A percentile compares a stretch with the other conserved stretches of the same genome.
Conservation (phyloP, 257 asterid genomes). For the Linaria vulgaris region DNA sequence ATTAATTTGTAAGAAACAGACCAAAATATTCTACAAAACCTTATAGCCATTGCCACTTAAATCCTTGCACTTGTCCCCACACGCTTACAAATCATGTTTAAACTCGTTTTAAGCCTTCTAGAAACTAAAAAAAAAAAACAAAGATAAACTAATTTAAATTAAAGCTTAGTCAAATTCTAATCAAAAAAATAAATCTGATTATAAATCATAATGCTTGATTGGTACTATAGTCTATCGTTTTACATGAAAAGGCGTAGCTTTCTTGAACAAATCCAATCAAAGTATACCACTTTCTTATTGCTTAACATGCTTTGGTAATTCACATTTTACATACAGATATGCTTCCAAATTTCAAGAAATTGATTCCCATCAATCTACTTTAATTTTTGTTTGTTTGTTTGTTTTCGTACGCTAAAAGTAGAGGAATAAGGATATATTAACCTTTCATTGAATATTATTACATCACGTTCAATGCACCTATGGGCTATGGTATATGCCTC, state of each 20-base stretch:
- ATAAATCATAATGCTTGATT: background rate
- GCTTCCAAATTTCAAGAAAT: no score
- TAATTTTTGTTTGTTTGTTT: no score
- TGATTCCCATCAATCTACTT: no score
- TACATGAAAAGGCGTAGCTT: constrained; percentile 21
- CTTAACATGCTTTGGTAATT: no score
- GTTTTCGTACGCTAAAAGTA: no score
- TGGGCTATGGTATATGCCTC: no score
- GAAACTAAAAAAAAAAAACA: background rate
- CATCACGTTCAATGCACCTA: no score
- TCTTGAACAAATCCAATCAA: constrained; percentile 6
- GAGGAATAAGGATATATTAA: no score
- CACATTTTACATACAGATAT: no score
- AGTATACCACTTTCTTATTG: no score
- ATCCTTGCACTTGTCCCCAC: constrained; percentile 37
- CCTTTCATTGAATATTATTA: no score
- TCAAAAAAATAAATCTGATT: background rate
- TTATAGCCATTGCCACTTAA: constrained; percentile 18
- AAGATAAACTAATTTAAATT: constrained; percentile 18
- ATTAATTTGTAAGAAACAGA: constrained; percentile 16
- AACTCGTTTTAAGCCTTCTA: background rate
- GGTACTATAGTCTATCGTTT: constrained; percentile 15
- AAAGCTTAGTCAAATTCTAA: constrained; percentile 17
- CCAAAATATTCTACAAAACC: background rate
- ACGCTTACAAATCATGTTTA: constrained; percentile 28